phyloP scores from a whole-genome alignment of 257 asterid species.

The Primulina tabacum region DNA sequence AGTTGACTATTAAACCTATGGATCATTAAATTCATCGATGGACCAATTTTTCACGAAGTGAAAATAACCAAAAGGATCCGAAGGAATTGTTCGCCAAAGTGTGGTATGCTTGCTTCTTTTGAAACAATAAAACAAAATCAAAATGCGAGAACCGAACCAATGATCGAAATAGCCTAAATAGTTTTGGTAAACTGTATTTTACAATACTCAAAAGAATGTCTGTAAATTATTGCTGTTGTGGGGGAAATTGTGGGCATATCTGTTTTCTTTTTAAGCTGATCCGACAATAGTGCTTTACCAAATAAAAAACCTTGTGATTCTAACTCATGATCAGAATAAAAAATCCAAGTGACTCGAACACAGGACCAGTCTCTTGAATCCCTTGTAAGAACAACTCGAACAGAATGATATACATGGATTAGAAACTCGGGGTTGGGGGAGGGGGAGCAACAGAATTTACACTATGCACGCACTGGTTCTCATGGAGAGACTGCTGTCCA shows the following conservation, averaged over 20 bases:
- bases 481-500: slow-evolving; percentile 24
- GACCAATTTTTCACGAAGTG: not conserved
- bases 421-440: too few species aligned
- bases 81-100: too few species aligned
- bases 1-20: too few species aligned
- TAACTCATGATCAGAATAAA: not conserved
- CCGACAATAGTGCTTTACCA: too few species aligned
- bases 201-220: not conserved
- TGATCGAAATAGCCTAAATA: too few species aligned
- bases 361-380: slow-evolving; percentile 15
- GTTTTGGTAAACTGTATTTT: too few species aligned
- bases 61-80: not conserved
- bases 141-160: too few species aligned
- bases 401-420: too few species aligned
- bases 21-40: not conserved
- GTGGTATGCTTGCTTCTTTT: too few species aligned
- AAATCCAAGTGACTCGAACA: not conserved
- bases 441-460: slow-evolving; percentile 19
- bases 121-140: too few species aligned
- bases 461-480: slow-evolving; percentile 24
- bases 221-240: too few species aligned
- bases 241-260: too few species aligned
- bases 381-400: slow-evolving; percentile 10
- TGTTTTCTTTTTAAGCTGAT: not conserved
- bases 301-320: not conserved